These are phyloP conservation scores for Leucoagaricus sp. DNA, from an alignment of 1,284 basidiomycete genomes.

Conservation along the genomic window DNA sequence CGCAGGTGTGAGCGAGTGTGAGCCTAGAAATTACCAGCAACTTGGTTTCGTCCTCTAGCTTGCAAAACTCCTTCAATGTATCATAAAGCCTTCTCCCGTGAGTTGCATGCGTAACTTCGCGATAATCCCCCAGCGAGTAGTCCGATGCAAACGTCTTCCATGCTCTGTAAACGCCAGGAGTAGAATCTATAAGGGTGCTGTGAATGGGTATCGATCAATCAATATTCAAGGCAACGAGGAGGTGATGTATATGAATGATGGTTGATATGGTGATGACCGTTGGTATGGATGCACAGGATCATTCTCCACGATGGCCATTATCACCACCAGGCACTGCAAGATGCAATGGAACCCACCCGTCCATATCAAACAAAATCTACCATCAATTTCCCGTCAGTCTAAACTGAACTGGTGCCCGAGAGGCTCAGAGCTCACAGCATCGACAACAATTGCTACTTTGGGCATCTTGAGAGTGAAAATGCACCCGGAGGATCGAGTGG, in stretches of 20 bases:
- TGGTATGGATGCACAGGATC: not conserved
- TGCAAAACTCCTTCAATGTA: slow-evolving; percentile 70
- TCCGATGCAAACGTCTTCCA: slow-evolving; percentile 62
- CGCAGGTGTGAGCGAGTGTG: slow-evolving; percentile 11
- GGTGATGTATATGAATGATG: slow-evolving; percentile 8
- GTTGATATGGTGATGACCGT: slow-evolving; percentile 9
- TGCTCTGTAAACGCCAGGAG: slow-evolving; percentile 64
- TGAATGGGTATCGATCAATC: slow-evolving; percentile 13
- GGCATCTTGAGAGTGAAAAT: slow-evolving; percentile 4
- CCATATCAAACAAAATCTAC: slow-evolving; percentile 70
- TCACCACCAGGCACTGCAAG: not conserved
- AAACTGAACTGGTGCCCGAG: too few species aligned
- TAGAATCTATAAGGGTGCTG: slow-evolving; percentile 73
- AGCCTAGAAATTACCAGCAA: slow-evolving; percentile 45
- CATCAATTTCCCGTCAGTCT: slow-evolving; percentile 15
- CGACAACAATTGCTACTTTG: slow-evolving; percentile 39
- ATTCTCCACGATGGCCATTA: not conserved
- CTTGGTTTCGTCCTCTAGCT: slow-evolving; percentile 54
- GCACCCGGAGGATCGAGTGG: not conserved
- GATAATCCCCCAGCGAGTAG: slow-evolving; percentile 54
- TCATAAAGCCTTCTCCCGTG: slow-evolving; percentile 78
- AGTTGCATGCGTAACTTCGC: slow-evolving; percentile 52
- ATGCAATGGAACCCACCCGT: slow-evolving; percentile 47
- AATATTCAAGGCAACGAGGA: slow-evolving; percentile 10
- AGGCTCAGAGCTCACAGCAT: slow-evolving; percentile 42